These are phyloP conservation scores for Erythrophleum ivorense DNA, from an alignment of 331 rosid species.

Conservation along the genomic window DNA sequence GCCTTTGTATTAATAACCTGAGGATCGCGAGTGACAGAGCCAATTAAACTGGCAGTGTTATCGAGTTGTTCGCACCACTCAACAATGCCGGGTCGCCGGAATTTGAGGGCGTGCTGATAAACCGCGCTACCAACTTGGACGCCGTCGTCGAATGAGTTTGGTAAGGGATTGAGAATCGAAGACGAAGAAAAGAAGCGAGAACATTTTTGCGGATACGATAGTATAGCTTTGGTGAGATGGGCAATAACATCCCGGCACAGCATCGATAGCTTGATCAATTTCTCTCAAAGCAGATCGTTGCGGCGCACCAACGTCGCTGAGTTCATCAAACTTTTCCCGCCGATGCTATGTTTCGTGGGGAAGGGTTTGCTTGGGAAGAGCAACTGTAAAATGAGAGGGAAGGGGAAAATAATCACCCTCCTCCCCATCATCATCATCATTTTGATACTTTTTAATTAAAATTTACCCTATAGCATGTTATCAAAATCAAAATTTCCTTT, in stretches of 20 bases:
- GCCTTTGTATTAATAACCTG: not conserved
- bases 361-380: not conserved
- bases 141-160: slow-evolving; percentile 45
- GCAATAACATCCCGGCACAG: not conserved
- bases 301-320: not conserved
- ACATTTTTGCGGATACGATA: slow-evolving; percentile 23
- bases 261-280: slow-evolving; percentile 1
- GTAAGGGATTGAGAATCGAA: slow-evolving; percentile 27
- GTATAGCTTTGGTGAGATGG: slow-evolving; percentile 13
- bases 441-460: not conserved
- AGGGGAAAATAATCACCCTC: too few species aligned
- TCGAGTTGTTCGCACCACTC: slow-evolving; percentile 9
- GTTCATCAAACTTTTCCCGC: slow-evolving; percentile 16
- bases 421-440: too few species aligned
- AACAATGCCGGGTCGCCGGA: slow-evolving; percentile 56
- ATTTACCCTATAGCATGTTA: not conserved
- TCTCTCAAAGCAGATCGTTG: not conserved
- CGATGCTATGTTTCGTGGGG: not conserved
- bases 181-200: slow-evolving; percentile 41
- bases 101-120: slow-evolving; percentile 51
- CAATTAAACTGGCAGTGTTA: slow-evolving; percentile 66
- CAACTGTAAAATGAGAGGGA: not conserved
- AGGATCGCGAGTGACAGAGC: slow-evolving; percentile 51
- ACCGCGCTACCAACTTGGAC: slow-evolving; percentile 48
- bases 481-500: too few species aligned